Evolutionary conservation across 768 basidiomycete genomes (phyloP).

Genomic region (Lentinula edodes): DNA sequence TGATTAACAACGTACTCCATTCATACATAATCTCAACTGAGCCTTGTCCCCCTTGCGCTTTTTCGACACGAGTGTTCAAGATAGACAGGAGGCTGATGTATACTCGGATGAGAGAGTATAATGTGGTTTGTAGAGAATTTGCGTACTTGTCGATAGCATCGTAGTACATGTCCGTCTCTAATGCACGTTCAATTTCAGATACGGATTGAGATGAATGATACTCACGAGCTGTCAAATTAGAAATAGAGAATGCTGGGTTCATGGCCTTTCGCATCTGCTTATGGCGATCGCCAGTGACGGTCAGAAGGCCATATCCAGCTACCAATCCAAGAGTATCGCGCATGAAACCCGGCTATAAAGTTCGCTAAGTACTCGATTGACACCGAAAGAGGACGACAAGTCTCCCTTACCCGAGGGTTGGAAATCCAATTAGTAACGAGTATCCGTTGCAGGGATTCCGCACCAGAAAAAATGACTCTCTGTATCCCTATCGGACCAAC

Average conservation of each 20-base stretch:
- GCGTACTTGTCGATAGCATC: conserved; percentile 37
- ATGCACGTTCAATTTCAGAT: not conserved
- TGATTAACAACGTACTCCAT: conserved; percentile 32
- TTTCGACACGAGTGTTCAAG: not conserved
- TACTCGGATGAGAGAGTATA: not conserved
- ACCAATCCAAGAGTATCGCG: conserved; percentile 35
- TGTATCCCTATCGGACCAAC: conserved; percentile 43
- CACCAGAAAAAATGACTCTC: conserved; percentile 36
- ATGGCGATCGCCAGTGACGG: conserved; percentile 43
- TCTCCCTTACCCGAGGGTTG: conserved; percentile 33
- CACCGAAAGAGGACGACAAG: not conserved
- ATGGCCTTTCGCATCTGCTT: conserved; percentile 45
- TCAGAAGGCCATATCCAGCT: conserved; percentile 41
- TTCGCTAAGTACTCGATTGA: not conserved
- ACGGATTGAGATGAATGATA: not conserved
- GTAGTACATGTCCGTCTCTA: conserved; percentile 44
- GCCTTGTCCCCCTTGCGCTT: conserved; percentile 13
- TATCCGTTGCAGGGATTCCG: conserved; percentile 40
- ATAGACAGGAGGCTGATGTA: not conserved
- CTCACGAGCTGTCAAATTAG: conserved; percentile 31
- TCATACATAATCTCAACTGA: conserved; percentile 30
- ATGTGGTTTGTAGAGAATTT: not conserved
- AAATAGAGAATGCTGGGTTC: conserved; percentile 47
- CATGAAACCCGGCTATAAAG: conserved; percentile 34
- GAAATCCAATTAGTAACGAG: conserved; percentile 39